These are phyloP conservation scores for Aspergillus oerlinghausenensis DNA, from an alignment of 2,329 filamentous ascomycete genomes.

Conservation along the genomic window DNA sequence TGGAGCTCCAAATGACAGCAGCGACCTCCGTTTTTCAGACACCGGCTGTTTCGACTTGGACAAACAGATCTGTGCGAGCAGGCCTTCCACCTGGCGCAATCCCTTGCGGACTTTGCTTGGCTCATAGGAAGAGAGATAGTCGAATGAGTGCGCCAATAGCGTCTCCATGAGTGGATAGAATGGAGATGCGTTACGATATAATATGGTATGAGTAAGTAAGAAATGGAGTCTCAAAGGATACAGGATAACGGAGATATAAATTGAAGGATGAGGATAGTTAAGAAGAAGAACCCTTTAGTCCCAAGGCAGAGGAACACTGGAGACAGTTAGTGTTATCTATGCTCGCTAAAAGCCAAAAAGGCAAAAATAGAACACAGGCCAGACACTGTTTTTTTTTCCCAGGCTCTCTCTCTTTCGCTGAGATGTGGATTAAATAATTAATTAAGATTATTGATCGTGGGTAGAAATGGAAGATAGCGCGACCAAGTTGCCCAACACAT, in stretches of 20 bases:
- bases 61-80: conserved; percentile 91
- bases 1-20: conserved; percentile 34
- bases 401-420: not conserved
- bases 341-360: not conserved
- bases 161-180: conserved; percentile 66
- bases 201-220: not conserved
- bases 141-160: conserved; percentile 86
- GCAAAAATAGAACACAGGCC: conserved; percentile 8
- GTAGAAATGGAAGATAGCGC: not conserved
- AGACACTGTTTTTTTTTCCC: not conserved
- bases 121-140: conserved; percentile 92
- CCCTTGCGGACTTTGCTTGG: conserved; percentile 88
- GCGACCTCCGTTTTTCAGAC: conserved; percentile 41
- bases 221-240: not conserved
- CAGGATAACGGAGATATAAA: not conserved
- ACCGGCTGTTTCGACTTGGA: conserved; percentile 45
- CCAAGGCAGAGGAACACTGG: not conserved
- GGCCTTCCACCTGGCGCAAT: conserved; percentile 85
- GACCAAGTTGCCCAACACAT: not conserved
- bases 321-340: conserved; percentile 4
- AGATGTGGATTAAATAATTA: conserved; percentile 2
- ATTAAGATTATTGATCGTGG: not conserved
- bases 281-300: not conserved
- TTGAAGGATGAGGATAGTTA: not conserved
- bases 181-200: not conserved